These are phyloP conservation scores for Dictyostelium firmibasis DNA, from an alignment of 78 protist genomes.

Conservation along the genomic window DNA sequence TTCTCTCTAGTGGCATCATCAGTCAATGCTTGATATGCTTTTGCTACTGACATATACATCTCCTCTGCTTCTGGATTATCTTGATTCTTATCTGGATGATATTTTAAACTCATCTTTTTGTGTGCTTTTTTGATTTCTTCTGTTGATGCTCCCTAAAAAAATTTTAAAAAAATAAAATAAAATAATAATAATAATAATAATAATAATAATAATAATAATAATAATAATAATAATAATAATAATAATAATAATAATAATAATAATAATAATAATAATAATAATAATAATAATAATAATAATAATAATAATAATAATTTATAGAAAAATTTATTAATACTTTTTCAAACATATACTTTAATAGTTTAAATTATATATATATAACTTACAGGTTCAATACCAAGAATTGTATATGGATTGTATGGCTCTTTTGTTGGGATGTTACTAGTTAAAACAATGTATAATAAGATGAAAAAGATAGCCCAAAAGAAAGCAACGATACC, in stretches of 20 bases:
- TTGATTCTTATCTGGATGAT: constrained; percentile 79
- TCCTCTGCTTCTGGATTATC: constrained; percentile 15
- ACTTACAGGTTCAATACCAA: constrained; percentile 20
- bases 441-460: not conserved
- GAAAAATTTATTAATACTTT: too few relatives aligned
- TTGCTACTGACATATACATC: constrained; percentile 37
- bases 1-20: constrained; percentile 74
- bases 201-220: too few relatives aligned
- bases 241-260: too few relatives aligned
- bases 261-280: too few relatives aligned
- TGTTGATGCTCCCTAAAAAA: constrained; percentile 36
- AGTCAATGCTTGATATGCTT: constrained; percentile 74
- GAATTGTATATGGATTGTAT: constrained; percentile 46
- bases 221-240: too few relatives aligned
- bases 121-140: constrained; percentile 79
- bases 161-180: not conserved
- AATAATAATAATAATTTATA: too few relatives aligned
- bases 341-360: too few relatives aligned
- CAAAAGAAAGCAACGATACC: constrained; percentile 3
- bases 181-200: not conserved
- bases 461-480: not conserved
- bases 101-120: not conserved
- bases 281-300: too few relatives aligned
- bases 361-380: not conserved
- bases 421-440: constrained; percentile 2